Conservation (phyloP, 805 yeast species). For the Candida sanyiensis region DNA sequence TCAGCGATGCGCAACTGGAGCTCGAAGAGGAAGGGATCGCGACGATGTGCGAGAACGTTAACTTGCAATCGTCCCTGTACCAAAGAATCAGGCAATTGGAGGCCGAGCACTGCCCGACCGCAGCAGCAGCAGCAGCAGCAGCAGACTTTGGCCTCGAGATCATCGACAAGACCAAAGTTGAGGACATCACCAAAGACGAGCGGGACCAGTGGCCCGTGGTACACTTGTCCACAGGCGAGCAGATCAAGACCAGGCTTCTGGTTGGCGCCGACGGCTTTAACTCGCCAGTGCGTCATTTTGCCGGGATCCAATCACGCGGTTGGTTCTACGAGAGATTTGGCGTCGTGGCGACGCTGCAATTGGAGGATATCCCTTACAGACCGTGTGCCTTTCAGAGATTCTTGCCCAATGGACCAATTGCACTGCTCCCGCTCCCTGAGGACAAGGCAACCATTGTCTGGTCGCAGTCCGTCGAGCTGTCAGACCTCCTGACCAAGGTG, state of each 20-base stretch:
- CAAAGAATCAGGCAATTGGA: slow-evolving; percentile 44
- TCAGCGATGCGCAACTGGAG: slow-evolving; percentile 60
- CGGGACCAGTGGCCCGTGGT: slow-evolving; percentile 71
- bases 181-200: slow-evolving; percentile 39
- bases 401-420: slow-evolving; percentile 87
- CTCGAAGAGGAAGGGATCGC: slow-evolving; percentile 66
- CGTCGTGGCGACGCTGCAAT: slow-evolving; percentile 81
- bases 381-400: slow-evolving; percentile 91
- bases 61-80: slow-evolving; percentile 71
- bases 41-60: slow-evolving; percentile 83
- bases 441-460: slow-evolving; percentile 89
- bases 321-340: slow-evolving; percentile 90
- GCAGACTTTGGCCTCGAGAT: slow-evolving; percentile 34
- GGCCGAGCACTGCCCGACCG: slow-evolving; percentile 11
- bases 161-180: slow-evolving; percentile 64
- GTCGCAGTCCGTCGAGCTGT: slow-evolving; percentile 77
- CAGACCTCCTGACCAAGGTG: slow-evolving; percentile 53
- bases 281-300: slow-evolving; percentile 82
- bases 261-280: slow-evolving; percentile 96
- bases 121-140: neutral
- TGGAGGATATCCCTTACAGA: slow-evolving; percentile 66
- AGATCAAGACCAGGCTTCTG: slow-evolving; percentile 62
- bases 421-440: slow-evolving; percentile 82
- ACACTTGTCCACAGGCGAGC: slow-evolving; percentile 57
- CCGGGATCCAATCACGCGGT: slow-evolving; percentile 81